These are phyloP conservation scores for Auricularia sp. DNA, from an alignment of 768 basidiomycete species.

Conservation along the genomic window DNA sequence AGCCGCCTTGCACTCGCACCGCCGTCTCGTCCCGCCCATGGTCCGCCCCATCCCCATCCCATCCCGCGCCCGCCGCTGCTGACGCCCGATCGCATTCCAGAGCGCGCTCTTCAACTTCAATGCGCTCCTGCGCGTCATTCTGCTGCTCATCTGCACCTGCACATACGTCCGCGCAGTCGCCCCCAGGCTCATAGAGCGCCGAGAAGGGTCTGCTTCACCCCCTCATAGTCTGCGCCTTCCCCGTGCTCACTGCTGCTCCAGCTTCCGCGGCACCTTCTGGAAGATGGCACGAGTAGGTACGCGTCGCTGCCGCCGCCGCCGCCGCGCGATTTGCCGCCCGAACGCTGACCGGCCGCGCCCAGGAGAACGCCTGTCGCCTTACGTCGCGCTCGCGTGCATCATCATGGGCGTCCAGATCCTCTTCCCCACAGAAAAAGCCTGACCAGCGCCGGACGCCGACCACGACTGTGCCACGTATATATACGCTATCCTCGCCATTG, in stretches of 20 bases:
- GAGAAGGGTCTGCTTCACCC: constrained; percentile 51
- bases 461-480: too few relatives aligned
- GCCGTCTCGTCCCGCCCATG: neutral
- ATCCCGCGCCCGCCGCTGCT: neutral
- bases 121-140: constrained; percentile 84
- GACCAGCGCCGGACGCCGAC: too few relatives aligned
- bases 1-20: neutral
- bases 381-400: constrained; percentile 86
- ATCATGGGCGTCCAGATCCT: constrained; percentile 80
- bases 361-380: constrained; percentile 95
- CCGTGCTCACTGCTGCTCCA: constrained; percentile 21
- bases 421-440: constrained; percentile 15
- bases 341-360: constrained; percentile 3
- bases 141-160: constrained; percentile 93
- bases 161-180: constrained; percentile 88
- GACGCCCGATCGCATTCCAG: constrained; percentile 22
- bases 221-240: neutral
- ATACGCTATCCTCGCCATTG: too few relatives aligned
- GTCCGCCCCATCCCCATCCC: neutral
- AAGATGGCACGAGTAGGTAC: constrained; percentile 92
- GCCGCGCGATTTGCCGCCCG: neutral
- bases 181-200: constrained; percentile 82
- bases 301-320: constrained; percentile 12
- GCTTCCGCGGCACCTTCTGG: constrained; percentile 87
- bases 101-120: constrained; percentile 98